Base-by-base conservation (phyloP, 208 protist species). In the Angomonas deanei region DNA sequence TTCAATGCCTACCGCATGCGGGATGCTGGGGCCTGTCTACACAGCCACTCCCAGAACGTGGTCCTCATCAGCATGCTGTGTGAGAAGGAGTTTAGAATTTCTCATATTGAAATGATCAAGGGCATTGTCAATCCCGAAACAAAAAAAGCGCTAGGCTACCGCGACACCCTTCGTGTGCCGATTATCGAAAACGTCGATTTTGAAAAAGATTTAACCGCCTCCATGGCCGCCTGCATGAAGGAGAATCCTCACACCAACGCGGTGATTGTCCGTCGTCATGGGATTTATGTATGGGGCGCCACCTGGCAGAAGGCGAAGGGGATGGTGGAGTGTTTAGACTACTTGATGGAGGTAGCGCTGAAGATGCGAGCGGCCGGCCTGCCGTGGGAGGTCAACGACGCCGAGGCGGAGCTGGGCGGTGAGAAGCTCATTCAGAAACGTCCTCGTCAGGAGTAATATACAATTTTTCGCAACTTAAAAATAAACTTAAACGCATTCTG, bases 21-120 rank as follows among this genome's bases (percentile, higher is more conserved):
- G 34, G 66, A 69, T 26, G 97, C 96, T 8, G 95, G 95, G 17
- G 92, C 95, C 15, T 93, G 92, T 70, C 89, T 98, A 26, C 96
- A 98, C 78, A 94, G 92, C 11, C 94, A 98, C 78, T 87, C 80
- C 3, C 67, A 81, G 61, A 74, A 84, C 34, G 80, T 84, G n/a
- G 76, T 95, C 0, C 82, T 97, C 30, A 79, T 90, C 11, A 96
- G 92, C 26, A 64, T 98, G 32, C 46, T 98, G 60, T 96, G 65
- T 70, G 84, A 86, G 27, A 90, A 82, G 24, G 94, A 98, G 74
- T 98, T 98, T 70, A 70, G 86, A 48, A 96, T 97, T 55, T 97
- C 92, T 13, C 85, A 98, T 69, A 67, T 96, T 47, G 94, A 98
- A 68, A 98, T 98, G 96, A 97, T 98, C 60, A 98, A 98, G 74